Base-by-base conservation (phyloP, 108 stramenopile genomes). In the Hondaea fermentalgiana region DNA sequence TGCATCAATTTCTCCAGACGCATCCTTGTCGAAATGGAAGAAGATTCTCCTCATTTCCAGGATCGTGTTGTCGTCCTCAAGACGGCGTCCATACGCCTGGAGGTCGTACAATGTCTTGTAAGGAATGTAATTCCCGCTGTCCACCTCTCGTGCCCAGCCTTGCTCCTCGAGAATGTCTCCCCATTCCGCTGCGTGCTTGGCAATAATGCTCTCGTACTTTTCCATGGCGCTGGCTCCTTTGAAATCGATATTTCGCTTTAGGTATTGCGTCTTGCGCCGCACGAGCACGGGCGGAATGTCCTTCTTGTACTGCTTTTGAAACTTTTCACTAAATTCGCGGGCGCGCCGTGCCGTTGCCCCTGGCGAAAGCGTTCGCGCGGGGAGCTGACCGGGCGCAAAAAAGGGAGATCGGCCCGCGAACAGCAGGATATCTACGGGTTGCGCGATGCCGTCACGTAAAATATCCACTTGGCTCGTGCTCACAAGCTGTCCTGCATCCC, bases 41-140 rank as follows among this genome's bases (percentile, higher is more conserved):
- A 93, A 94, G 10, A 93, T 90, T 16, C 92, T 91, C 19, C 88
- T 45, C 28, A 94, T 87, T 92, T 94, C 93, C 60, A 89, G 90
- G 53, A 89, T 92, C 17, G 91, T 91, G 17, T 88, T 83, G 76
- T 83, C 76, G 51, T 83, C 76, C 23, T 83, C 76, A 3, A 83
- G 76, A 0, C 76, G 45, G 0, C 76, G 76, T 6, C 76, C 76
- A 35, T 28, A 83, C 19, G 76, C 76, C 51, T 83, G 76, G 51
- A 83, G 44, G 3, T 83, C 76, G 51, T 83, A 83, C n/a, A 83
- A 23, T 6, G 23, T 23, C n/a, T 83, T 83, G 49, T 53, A 53
- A 6, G 76, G 76, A 35, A 83, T 53, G 51, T 53, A 83, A 23
- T 83, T 83, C 3, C 76, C 76, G n/a, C n/a, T 25, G 1, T 83